A percentile compares a stretch with the other conserved stretches of the same genome.
phyloP scores from a whole-genome alignment of 345 rosid species.

The Hibiscus syriacus region DNA sequence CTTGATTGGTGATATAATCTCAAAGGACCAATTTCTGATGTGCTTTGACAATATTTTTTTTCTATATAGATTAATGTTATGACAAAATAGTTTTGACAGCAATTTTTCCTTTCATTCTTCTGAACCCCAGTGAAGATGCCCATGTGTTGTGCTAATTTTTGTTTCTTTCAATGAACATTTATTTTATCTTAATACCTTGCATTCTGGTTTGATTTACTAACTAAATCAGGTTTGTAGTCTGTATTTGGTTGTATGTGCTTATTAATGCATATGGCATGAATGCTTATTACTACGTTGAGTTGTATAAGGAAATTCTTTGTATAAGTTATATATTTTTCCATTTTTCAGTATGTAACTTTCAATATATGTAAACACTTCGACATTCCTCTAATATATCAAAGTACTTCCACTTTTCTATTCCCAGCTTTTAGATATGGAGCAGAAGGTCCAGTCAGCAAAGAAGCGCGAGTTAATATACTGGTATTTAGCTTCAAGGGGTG shows the following conservation, averaged over 20 bases:
- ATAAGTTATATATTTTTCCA: neutral
- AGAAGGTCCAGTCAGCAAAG: slow-evolving; percentile 59
- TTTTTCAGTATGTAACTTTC: neutral
- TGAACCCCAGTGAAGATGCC: too few species aligned
- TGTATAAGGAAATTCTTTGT: neutral
- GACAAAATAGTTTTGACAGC: neutral
- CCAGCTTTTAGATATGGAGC: slow-evolving; percentile 74
- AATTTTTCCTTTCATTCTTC: neutral
- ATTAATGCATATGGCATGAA: neutral
- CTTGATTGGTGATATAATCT: neutral
- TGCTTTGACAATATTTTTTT: neutral
- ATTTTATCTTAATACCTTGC: neutral
- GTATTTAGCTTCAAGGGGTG: slow-evolving; percentile 88
- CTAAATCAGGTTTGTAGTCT: neutral
- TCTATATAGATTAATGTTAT: neutral
- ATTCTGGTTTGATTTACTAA: neutral
- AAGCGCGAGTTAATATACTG: slow-evolving; percentile 71
- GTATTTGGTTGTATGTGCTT: slow-evolving; percentile 1
- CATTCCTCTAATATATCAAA: neutral
- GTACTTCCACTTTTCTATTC: slow-evolving; percentile 1
- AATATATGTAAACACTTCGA: neutral
- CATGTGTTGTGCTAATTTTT: neutral
- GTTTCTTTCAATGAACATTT: neutral
- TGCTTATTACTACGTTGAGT: neutral
- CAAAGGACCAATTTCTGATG: neutral